Evolutionary conservation across 441 rosid species (phyloP), one percentile per base, ranked within the genome.

Genomic region (Kokia cookei): DNA sequence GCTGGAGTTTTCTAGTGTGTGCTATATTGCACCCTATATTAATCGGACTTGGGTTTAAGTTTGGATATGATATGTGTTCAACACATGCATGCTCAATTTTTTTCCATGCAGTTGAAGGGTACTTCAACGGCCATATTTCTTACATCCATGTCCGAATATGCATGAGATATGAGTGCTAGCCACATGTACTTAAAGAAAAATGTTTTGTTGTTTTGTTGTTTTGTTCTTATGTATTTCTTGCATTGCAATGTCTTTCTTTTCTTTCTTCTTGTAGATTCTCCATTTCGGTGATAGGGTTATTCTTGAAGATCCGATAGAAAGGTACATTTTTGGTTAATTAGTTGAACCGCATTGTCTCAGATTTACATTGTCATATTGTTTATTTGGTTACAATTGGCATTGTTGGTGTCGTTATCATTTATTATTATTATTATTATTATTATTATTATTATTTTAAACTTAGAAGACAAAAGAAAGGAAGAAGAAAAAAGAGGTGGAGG

Each of bases 271-370:
- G 61, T 74, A 95, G 97, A 83, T 92, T 73, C 81, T 89, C 64
- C 84, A 87, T 80, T 96, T 96, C 73, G 96, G 95, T 57, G 97
- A 92, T 80, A 89, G 84, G 72, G 89, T 84, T 72, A 91, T 93
- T 76, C 82, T 85, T 60, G 94, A 96, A 82, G 97, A 93, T 80
- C 94, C 98, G 27, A 81, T 92, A 11, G 93, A 93, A 85, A 90
- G 92, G 98, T 93, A 80, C 72, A 29, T 35, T 73, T 66, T 53
- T 17, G 37, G 12, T 55, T 53, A 50, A 10, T 62, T 29, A 7
- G 64, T 43, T 27, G 48, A 62, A 73, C 4, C 26, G 13, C 64
- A 5, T 58, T 5, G 22, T 48, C 15, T 59, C 11, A 63, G 12
- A 54, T 57, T 32, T 40, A 13, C 48, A 8, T 19, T 35, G 3